These are phyloP conservation scores for Rubia occidens DNA, from an alignment of 305 asterid genomes.

Conservation along the genomic window DNA sequence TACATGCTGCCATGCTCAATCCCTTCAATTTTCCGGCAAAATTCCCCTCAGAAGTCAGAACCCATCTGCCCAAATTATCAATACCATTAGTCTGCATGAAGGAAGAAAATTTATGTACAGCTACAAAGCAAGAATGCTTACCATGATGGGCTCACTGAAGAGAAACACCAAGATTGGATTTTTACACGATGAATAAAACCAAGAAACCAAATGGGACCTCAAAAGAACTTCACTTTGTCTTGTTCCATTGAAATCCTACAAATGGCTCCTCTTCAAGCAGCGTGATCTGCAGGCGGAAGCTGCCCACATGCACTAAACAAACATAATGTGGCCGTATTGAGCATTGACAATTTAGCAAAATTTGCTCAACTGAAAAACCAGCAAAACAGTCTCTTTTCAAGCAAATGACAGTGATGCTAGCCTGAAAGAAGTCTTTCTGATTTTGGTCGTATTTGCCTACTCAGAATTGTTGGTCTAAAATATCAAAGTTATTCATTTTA, in stretches of 20 bases:
- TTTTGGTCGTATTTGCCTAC: conserved; percentile 28
- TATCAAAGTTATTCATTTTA: conserved; percentile 42
- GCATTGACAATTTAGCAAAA: conserved; percentile 22
- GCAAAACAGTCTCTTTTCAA: conserved; percentile 30
- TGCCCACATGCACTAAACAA: conserved; percentile 17
- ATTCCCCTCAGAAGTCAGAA: conserved; percentile 52
- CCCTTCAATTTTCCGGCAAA: conserved; percentile 39
- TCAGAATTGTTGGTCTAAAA: conserved; percentile 5
- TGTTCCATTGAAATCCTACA: conserved; percentile 20
- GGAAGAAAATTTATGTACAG: conserved; percentile 15
- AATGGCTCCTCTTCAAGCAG: neutral
- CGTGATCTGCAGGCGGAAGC: conserved; percentile 22
- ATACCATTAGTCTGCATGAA: conserved; percentile 4
- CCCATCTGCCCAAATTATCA: conserved; percentile 47
- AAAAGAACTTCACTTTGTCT: conserved; percentile 27
- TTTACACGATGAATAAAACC: conserved; percentile 28
- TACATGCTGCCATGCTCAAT: conserved; percentile 22
- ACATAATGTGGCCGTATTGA: conserved; percentile 37
- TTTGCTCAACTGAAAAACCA: conserved; percentile 4
- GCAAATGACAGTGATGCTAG: conserved; percentile 19
- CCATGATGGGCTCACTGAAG: conserved; percentile 30
- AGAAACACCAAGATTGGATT: conserved; percentile 35
- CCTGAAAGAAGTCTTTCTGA: conserved; percentile 11
- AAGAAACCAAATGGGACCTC: conserved; percentile 26
- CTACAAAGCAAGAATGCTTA: conserved; percentile 19